Evolutionary conservation across 2,329 filamentous ascomycete species (phyloP).

Genomic region (Leptosphaerulina australis): DNA sequence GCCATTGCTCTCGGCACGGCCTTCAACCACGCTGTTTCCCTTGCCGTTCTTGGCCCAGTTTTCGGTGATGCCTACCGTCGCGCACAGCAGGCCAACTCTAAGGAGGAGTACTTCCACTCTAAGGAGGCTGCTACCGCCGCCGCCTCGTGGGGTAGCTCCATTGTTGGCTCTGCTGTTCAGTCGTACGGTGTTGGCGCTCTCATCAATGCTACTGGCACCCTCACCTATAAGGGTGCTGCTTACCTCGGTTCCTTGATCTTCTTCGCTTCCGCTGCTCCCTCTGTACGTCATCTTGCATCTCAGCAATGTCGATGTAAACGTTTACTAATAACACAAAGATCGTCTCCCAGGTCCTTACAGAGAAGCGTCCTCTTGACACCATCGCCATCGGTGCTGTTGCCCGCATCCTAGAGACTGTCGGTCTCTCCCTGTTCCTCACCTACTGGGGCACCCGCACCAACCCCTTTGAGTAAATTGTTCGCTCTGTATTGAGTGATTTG

Average conservation of each 20-base stretch:
- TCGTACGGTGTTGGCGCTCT: constrained; percentile 87
- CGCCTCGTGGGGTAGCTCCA: constrained; percentile 86
- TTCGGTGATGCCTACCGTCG: constrained; percentile 95
- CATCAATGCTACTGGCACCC: constrained; percentile 86
- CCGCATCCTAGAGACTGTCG: constrained; percentile 90
- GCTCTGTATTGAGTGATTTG: constrained; percentile 24
- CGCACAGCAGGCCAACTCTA: constrained; percentile 87
- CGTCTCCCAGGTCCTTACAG: constrained; percentile 82
- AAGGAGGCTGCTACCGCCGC: constrained; percentile 90
- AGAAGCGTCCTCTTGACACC: constrained; percentile 91
- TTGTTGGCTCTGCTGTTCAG: constrained; percentile 87
- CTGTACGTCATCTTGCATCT: constrained; percentile 63
- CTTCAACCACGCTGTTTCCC: constrained; percentile 92
- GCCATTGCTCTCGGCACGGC: constrained; percentile 94
- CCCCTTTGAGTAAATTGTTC: constrained; percentile 74
- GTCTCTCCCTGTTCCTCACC: constrained; percentile 87
- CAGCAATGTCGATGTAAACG: background rate
- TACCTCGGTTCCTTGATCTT: constrained; percentile 93
- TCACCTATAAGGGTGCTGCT: constrained; percentile 95
- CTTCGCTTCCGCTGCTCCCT: constrained; percentile 84
- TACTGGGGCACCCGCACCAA: constrained; percentile 98
- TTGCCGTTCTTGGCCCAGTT: constrained; percentile 83
- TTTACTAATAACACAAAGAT: constrained; percentile 62
- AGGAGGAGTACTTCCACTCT: constrained; percentile 94
- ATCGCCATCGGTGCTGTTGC: constrained; percentile 83